These are phyloP conservation scores for Boletus barrowsii DNA, from an alignment of 768 basidiomycete genomes.

Conservation along the genomic window DNA sequence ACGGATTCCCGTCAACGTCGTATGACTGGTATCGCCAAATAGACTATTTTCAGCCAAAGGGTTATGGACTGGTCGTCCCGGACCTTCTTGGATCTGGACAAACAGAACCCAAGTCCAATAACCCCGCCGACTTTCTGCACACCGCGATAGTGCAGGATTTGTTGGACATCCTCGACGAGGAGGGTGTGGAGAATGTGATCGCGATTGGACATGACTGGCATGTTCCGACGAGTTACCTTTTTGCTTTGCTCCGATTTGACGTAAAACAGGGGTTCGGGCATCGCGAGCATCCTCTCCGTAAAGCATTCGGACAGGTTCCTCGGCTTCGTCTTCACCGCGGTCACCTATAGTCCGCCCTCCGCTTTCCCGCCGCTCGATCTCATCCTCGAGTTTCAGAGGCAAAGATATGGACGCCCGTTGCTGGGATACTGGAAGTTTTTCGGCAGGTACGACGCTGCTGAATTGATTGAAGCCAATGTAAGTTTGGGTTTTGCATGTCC, in stretches of 20 bases:
- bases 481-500: constrained; percentile 4
- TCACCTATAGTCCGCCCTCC: constrained; percentile 33
- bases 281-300: constrained; percentile 36
- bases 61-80: constrained; percentile 44
- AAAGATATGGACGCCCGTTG: constrained; percentile 35
- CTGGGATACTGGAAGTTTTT: constrained; percentile 45
- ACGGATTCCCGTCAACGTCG: constrained; percentile 44
- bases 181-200: constrained; percentile 30
- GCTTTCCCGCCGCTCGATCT: constrained; percentile 26
- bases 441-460: constrained; percentile 27
- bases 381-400: constrained; percentile 24
- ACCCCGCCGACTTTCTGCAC: constrained; percentile 26
- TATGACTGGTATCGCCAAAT: constrained; percentile 43
- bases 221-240: neutral
- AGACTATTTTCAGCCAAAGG: constrained; percentile 35
- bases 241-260: neutral
- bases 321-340: constrained; percentile 37
- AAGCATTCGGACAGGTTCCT: constrained; percentile 40
- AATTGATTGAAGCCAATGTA: constrained; percentile 35
- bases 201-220: constrained; percentile 44
- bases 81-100: constrained; percentile 48
- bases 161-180: constrained; percentile 38
- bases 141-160: constrained; percentile 32
- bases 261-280: constrained; percentile 33
- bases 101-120: constrained; percentile 40